These are phyloP conservation scores for Cryptococcus sp. DNA, from an alignment of 1,284 basidiomycete species.

Conservation along the genomic window DNA sequence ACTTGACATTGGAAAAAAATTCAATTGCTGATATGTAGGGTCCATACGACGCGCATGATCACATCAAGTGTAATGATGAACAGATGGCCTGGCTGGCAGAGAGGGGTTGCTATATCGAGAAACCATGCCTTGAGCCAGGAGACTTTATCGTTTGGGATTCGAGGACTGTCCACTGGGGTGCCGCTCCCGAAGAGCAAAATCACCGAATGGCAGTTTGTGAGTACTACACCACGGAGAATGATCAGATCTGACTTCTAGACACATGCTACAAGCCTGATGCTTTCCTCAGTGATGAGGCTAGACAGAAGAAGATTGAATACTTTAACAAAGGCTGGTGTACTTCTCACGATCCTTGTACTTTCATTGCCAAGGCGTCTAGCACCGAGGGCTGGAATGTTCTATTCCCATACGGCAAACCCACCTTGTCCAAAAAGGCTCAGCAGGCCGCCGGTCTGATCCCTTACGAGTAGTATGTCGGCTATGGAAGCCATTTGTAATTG, in stretches of 20 bases:
- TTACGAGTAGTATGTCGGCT: no score
- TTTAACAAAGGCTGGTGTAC: conserved; percentile 18
- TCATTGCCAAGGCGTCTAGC: conserved; percentile 5
- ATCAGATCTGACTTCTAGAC: conserved; percentile 2
- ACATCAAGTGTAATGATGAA: conserved; percentile 23
- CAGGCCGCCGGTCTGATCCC: conserved; percentile 14
- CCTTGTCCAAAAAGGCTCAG: conserved; percentile 7
- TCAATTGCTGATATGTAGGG: neutral
- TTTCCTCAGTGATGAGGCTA: conserved; percentile 18
- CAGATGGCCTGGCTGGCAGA: conserved; percentile 30
- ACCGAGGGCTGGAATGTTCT: conserved; percentile 4
- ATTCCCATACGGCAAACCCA: conserved; percentile 13
- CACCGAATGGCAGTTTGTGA: conserved; percentile 18
- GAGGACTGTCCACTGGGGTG: conserved; percentile 21
- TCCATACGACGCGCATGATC: neutral
- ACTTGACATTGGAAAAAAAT: no score
- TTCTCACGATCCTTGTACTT: conserved; percentile 24
- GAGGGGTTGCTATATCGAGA: conserved; percentile 28
- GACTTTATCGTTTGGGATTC: conserved; percentile 32
- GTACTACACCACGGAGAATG: neutral
- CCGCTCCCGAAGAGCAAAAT: conserved; percentile 12
- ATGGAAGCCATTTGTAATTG: no score
- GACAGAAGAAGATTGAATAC: conserved; percentile 10
- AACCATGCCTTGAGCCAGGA: conserved; percentile 25
- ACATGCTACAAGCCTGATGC: conserved; percentile 23